phyloP scores from a whole-genome alignment of 495 filamentous ascomycete species.

The Neurospora sublineolata region DNA sequence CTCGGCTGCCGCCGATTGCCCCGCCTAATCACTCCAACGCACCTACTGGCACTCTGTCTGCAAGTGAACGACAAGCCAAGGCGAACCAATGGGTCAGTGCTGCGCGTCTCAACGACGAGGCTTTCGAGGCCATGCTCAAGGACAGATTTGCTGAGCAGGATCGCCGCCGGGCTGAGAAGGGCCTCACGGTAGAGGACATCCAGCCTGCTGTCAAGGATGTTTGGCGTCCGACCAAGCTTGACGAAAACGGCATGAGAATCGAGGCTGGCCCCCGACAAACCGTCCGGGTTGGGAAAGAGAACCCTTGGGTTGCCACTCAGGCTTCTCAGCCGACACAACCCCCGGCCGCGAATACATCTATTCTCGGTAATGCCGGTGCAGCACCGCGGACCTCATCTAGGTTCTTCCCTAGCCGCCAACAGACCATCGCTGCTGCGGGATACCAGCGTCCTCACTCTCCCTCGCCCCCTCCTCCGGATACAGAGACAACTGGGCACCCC shows the following conservation, averaged over 20 bases:
- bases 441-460: slow-evolving; percentile 32
- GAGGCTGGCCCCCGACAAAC: slow-evolving; percentile 16
- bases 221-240: slow-evolving; percentile 47
- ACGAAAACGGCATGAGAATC: slow-evolving; percentile 26
- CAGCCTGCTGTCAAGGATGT: slow-evolving; percentile 48
- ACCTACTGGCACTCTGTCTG: neutral
- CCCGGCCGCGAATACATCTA: neutral
- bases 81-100: slow-evolving; percentile 9
- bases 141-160: slow-evolving; percentile 17
- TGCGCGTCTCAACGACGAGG: slow-evolving; percentile 16
- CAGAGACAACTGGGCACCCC: slow-evolving; percentile 45
- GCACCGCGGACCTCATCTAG: slow-evolving; percentile 19
- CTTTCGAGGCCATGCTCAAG: slow-evolving; percentile 15
- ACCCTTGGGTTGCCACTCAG: slow-evolving; percentile 12
- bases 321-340: slow-evolving; percentile 5
- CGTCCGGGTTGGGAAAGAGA: slow-evolving; percentile 14
- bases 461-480: slow-evolving; percentile 67
- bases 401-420: slow-evolving; percentile 49
- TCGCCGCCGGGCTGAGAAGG: slow-evolving; percentile 18
- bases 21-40: slow-evolving; percentile 19
- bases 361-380: neutral
- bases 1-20: slow-evolving; percentile 27
- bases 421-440: slow-evolving; percentile 5
- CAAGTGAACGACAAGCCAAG: slow-evolving; percentile 5
- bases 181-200: slow-evolving; percentile 17